Percentiles rank a stretch among this genome's conserved stretches.
phyloP scores from a whole-genome alignment of 257 asterid species.

The Thymus mandschuricus region DNA sequence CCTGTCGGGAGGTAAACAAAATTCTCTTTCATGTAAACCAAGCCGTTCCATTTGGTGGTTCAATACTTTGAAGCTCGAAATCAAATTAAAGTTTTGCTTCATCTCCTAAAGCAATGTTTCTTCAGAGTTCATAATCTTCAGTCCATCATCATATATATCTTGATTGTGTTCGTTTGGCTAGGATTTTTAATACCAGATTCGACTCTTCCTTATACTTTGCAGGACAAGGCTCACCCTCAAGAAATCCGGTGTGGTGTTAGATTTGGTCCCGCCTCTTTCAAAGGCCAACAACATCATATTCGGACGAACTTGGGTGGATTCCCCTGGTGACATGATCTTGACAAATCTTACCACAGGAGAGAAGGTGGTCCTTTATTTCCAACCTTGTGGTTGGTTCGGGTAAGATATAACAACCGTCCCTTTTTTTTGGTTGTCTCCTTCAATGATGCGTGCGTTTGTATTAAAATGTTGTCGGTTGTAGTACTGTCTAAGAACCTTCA shows the following conservation, averaged over 20 bases:
- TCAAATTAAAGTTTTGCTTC: background rate
- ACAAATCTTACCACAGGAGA: slow-evolving; percentile 94
- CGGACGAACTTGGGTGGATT: slow-evolving; percentile 99
- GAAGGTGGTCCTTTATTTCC: slow-evolving; percentile 90
- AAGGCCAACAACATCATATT: slow-evolving; percentile 92
- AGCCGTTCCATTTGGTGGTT: background rate
- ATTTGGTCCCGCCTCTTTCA: slow-evolving; percentile 97
- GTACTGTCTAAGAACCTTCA: background rate
- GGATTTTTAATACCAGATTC: background rate
- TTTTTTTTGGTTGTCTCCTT: too few species aligned
- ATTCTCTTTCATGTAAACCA: background rate
- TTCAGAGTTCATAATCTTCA: background rate
- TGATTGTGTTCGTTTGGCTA: background rate
- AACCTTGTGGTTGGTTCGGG: slow-evolving; percentile 99
- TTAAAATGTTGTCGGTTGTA: background rate
- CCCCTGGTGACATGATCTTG: slow-evolving; percentile 94
- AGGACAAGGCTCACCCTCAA: slow-evolving; percentile 89
- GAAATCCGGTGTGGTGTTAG: slow-evolving; percentile 78
- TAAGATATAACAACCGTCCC: slow-evolving; percentile 22
- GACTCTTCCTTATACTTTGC: slow-evolving; percentile 35
- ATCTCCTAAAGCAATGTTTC: background rate
- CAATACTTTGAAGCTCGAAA: background rate
- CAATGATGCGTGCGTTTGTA: background rate
- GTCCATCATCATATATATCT: background rate
- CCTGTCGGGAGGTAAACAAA: slow-evolving; percentile 99